phyloP scores from a whole-genome alignment of 108 stramenopile species.

The Conticribra weissflogii region DNA sequence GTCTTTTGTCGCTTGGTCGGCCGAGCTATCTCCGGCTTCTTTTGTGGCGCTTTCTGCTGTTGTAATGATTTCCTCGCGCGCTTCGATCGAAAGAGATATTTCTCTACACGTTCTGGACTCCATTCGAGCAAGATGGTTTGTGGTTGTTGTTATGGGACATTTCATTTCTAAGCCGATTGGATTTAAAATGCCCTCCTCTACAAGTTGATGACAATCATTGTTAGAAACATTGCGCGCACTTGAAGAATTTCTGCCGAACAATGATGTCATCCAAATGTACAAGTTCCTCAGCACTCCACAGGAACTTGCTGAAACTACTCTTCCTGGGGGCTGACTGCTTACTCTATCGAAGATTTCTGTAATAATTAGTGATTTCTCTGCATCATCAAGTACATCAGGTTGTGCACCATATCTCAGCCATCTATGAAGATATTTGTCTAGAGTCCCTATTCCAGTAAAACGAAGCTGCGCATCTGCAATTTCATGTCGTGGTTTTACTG shows the following conservation, averaged over 20 bases:
- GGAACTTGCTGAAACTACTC: too few relatives aligned
- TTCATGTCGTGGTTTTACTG: constrained; percentile 7
- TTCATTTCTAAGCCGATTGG: neutral
- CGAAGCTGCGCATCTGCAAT: constrained; percentile 6
- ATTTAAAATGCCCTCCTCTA: constrained; percentile 14
- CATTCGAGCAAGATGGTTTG: constrained; percentile 18
- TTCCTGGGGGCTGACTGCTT: too few relatives aligned
- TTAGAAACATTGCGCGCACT: neutral
- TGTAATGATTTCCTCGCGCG: neutral
- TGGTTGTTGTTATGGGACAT: neutral
- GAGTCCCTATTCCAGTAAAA: constrained; percentile 2
- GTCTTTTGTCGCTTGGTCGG: neutral
- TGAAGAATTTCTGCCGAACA: too few relatives aligned
- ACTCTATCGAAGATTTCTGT: too few relatives aligned
- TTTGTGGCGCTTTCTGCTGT: neutral
- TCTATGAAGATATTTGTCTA: neutral
- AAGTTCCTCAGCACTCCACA: too few relatives aligned
- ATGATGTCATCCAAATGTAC: too few relatives aligned
- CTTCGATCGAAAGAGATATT: neutral
- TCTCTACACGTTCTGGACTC: constrained; percentile 35
- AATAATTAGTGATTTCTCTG: neutral
- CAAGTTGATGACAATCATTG: neutral
- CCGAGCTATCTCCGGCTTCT: neutral
- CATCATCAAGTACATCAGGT: neutral
- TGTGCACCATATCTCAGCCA: neutral